Evolutionary conservation across 495 filamentous ascomycete genomes (phyloP).

Genomic region (Neurospora tetrasperma): DNA sequence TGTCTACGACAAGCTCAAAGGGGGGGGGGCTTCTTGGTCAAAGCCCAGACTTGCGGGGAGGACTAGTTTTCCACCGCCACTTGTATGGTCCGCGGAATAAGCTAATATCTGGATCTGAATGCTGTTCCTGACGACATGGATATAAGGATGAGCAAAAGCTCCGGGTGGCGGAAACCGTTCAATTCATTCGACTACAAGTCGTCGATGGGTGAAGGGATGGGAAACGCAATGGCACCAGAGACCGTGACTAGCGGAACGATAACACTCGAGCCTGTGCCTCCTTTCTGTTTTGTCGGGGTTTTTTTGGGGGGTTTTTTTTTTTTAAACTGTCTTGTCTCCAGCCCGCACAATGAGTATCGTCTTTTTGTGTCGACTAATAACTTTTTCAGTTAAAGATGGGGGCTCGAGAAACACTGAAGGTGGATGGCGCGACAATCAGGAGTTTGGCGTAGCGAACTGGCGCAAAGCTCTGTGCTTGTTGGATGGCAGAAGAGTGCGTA

Average conservation of each 20-base stretch:
- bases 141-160: too few species aligned
- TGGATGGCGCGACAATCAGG: background rate
- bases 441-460: background rate
- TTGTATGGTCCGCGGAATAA: too few species aligned
- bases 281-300: background rate
- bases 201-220: background rate
- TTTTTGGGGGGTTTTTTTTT: background rate
- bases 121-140: too few species aligned
- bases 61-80: too few species aligned
- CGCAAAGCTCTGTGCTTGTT: background rate
- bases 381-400: background rate
- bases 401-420: background rate
- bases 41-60: background rate
- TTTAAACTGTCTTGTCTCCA: background rate
- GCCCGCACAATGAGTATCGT: background rate
- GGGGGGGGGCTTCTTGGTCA: background rate
- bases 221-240: background rate
- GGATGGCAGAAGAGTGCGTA: background rate
- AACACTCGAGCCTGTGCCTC: background rate
- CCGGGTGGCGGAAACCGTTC: too few species aligned
- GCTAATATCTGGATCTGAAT: too few species aligned
- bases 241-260: background rate
- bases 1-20: background rate
- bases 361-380: background rate
- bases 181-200: background rate